Evolutionary conservation across 257 asterid genomes (phyloP).

Genomic region (Penstemon eatonii): DNA sequence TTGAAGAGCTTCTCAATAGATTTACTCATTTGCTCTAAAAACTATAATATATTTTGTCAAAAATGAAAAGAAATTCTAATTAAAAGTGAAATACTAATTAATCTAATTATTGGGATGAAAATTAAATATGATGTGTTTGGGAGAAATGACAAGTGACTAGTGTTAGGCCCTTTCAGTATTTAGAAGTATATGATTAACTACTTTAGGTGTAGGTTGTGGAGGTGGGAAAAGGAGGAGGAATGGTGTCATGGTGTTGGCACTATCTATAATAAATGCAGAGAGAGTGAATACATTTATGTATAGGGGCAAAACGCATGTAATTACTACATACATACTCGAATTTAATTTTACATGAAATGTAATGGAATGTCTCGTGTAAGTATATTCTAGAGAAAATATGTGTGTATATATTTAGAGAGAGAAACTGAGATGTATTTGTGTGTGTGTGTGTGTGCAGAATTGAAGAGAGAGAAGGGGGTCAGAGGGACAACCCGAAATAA

Average conservation of each 20-base stretch:
- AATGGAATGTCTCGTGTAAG: slow-evolving; percentile 32
- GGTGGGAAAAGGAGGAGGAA: slow-evolving; percentile 28
- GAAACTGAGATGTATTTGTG: not conserved
- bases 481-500: slow-evolving; percentile 99
- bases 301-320: slow-evolving; percentile 42
- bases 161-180: not conserved
- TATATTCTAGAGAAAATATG: not conserved
- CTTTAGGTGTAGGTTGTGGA: slow-evolving; percentile 14
- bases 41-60: too few relatives aligned
- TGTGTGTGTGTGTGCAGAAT: not conserved
- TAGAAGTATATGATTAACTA: not conserved
- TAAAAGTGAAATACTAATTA: too few relatives aligned
- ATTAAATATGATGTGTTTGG: too few relatives aligned
- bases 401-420: not conserved
- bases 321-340: not conserved
- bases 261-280: slow-evolving; percentile 51
- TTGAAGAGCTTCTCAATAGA: too few relatives aligned
- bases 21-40: too few relatives aligned
- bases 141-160: too few relatives aligned
- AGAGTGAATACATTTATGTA: not conserved
- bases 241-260: slow-evolving; percentile 53
- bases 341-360: slow-evolving; percentile 34
- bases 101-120: too few relatives aligned
- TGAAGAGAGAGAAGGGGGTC: slow-evolving; percentile 28
- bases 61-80: too few relatives aligned